Conservation (phyloP, 2,329 filamentous ascomycete species). For the Trichoderma atroviride region DNA sequence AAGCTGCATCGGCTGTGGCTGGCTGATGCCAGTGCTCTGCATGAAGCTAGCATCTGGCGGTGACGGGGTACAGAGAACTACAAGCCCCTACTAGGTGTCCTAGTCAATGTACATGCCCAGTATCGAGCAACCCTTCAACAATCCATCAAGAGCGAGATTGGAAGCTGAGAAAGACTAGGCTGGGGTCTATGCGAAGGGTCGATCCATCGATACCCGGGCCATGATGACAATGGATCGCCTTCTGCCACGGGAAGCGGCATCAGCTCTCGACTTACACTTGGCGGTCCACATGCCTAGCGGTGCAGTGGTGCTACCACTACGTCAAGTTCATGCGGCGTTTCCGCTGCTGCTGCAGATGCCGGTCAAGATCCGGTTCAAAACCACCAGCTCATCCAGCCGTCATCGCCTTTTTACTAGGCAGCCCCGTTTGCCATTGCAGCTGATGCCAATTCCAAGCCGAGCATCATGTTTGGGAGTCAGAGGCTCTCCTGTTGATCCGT, state of each 20-base stretch:
- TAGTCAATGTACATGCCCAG: background rate
- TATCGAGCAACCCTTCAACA: background rate
- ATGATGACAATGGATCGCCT: constrained; percentile 1
- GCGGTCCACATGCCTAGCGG: background rate
- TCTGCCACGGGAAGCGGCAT: background rate
- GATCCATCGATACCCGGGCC: constrained; percentile 6
- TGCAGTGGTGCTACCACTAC: background rate
- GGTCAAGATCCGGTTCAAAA: constrained; percentile 4
- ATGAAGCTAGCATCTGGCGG: constrained; percentile 19
- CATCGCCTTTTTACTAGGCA: background rate
- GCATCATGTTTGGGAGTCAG: background rate
- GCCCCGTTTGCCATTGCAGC: background rate
- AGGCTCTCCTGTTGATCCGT: background rate
- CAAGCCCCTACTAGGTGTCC: too few relatives aligned
- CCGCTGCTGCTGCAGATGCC: background rate
- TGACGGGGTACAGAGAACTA: constrained; percentile 4
- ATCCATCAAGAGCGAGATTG: background rate
- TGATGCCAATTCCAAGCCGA: background rate
- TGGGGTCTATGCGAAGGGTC: constrained; percentile 2
- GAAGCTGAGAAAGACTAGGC: background rate
- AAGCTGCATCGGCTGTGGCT: background rate
- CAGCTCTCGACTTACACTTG: constrained; percentile 1
- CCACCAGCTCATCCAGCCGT: background rate
- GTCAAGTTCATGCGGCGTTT: background rate
- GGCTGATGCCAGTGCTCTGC: background rate